phyloP scores from a whole-genome alignment of 2,329 filamentous ascomycete species.

The Truncatella angustata region DNA sequence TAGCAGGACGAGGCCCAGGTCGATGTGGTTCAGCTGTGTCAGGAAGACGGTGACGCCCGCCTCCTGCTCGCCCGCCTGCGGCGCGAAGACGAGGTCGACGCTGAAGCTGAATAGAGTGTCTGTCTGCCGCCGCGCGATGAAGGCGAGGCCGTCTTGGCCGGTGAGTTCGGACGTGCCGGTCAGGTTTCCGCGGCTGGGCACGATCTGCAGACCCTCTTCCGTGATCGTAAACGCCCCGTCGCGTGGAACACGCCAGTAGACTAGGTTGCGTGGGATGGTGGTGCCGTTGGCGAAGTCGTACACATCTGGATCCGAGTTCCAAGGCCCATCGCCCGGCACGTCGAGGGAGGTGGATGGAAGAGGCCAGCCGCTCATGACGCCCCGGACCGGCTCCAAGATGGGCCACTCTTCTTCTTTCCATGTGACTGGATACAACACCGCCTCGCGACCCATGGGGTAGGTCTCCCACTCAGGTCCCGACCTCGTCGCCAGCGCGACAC shows the following conservation, averaged over 20 bases:
- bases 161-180: conserved; percentile 16
- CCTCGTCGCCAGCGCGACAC: conserved; percentile 10
- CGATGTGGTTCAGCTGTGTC: conserved; percentile 25
- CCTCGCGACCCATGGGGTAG: conserved; percentile 53
- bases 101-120: conserved; percentile 24
- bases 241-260: conserved; percentile 25
- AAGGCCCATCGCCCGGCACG: conserved; percentile 27
- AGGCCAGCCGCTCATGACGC: conserved; percentile 37
- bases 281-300: conserved; percentile 8
- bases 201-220: conserved; percentile 18
- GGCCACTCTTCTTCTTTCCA: conserved; percentile 50
- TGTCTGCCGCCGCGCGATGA: conserved; percentile 25
- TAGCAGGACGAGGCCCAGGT: conserved; percentile 21
- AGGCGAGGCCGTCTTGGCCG: conserved; percentile 18
- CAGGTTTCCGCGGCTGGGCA: conserved; percentile 18
- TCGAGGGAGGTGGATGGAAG: conserved; percentile 32
- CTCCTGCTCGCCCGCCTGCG: conserved; percentile 18
- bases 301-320: conserved; percentile 11
- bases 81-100: conserved; percentile 22
- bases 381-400: conserved; percentile 35
- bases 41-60: conserved; percentile 27
- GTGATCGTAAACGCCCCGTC: conserved; percentile 15
- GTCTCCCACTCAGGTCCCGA: conserved; percentile 33
- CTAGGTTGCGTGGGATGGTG: conserved; percentile 21
- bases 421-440: conserved; percentile 33